Percentiles rank a stretch among this genome's conserved stretches.
phyloP scores from a whole-genome alignment of 1,284 basidiomycete species.

The Leucoagaricus sp. region DNA sequence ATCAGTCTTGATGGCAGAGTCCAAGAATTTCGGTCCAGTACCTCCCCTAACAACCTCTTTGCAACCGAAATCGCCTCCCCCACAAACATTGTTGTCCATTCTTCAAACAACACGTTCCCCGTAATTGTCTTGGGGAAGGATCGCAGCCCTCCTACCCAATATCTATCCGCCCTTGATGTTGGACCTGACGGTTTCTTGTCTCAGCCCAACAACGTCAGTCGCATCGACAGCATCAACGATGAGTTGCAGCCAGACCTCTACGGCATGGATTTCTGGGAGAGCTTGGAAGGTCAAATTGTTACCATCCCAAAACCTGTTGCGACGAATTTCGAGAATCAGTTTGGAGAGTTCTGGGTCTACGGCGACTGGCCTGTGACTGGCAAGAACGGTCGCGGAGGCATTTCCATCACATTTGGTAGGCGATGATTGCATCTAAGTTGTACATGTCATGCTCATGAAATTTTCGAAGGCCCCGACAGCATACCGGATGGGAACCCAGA shows the following conservation, averaged over 20 bases:
- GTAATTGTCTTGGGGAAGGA: constrained; percentile 57
- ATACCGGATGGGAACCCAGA: constrained; percentile 61
- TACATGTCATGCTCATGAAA: too few relatives aligned
- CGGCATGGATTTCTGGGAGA: constrained; percentile 69
- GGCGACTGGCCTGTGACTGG: constrained; percentile 61
- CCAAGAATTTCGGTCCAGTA: constrained; percentile 48
- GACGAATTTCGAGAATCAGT: constrained; percentile 52
- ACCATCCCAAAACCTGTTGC: constrained; percentile 51
- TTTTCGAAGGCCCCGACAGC: constrained; percentile 42
- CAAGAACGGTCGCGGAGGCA: constrained; percentile 57
- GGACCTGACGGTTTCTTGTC: constrained; percentile 58
- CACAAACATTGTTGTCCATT: constrained; percentile 45
- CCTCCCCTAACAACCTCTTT: constrained; percentile 46
- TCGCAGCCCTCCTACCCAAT: constrained; percentile 52
- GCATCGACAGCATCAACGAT: constrained; percentile 46
- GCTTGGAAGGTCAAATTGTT: constrained; percentile 62
- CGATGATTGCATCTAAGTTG: constrained; percentile 1
- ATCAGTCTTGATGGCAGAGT: constrained; percentile 51
- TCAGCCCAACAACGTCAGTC: constrained; percentile 55
- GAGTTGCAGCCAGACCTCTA: constrained; percentile 51
- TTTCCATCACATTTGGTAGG: constrained; percentile 54
- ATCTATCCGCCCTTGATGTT: constrained; percentile 49
- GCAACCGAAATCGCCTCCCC: constrained; percentile 53
- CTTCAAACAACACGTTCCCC: constrained; percentile 45
- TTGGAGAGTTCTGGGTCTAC: constrained; percentile 61